These are phyloP conservation scores for Pinus taeda DNA, from an alignment of 75 land plant genomes.

Conservation along the genomic window DNA sequence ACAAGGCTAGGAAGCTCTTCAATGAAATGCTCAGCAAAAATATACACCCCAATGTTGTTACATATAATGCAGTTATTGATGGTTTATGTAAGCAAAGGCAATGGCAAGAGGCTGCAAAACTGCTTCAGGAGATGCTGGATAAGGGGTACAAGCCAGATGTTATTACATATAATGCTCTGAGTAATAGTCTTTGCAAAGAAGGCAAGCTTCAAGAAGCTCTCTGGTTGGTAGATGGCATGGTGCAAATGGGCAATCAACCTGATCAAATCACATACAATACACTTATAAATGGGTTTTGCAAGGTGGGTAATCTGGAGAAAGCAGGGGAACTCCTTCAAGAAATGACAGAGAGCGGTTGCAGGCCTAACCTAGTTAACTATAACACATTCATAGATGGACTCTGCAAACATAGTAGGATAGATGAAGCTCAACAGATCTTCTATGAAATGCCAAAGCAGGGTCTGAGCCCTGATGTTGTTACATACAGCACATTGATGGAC, in stretches of 20 bases:
- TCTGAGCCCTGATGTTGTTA: no score
- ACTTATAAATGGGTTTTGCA: slow-evolving; percentile 48
- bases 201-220: slow-evolving; percentile 4
- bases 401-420: not conserved
- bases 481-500: no score
- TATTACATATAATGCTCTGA: slow-evolving; percentile 3
- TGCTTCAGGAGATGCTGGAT: slow-evolving; percentile 37
- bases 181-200: not conserved
- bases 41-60: no score
- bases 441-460: no score
- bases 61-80: no score
- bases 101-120: slow-evolving; percentile 23
- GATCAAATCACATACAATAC: slow-evolving; percentile 74
- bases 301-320: slow-evolving; percentile 10
- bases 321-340: slow-evolving; percentile 13
- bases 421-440: not conserved
- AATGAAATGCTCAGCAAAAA: no score
- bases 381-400: slow-evolving; percentile 25
- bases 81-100: no score
- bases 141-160: slow-evolving; percentile 19
- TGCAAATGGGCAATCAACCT: slow-evolving; percentile 26
- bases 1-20: no score
- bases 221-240: slow-evolving; percentile 49
- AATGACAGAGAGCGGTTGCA: slow-evolving; percentile 18
- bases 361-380: slow-evolving; percentile 16